These are phyloP conservation scores for Boechera retrofracta DNA, from an alignment of 345 rosid genomes.

Conservation along the genomic window DNA sequence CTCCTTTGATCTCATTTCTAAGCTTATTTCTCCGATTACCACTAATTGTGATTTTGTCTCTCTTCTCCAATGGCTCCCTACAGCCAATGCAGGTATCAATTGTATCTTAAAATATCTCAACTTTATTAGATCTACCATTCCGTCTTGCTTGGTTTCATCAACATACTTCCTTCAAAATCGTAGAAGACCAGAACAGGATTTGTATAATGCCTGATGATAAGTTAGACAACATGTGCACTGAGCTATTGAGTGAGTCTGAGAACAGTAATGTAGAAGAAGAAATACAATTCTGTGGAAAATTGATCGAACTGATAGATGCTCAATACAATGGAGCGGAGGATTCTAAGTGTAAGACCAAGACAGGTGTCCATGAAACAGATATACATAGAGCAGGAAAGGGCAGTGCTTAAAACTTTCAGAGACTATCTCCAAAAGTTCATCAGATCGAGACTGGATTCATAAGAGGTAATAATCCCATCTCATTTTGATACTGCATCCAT, in stretches of 20 bases:
- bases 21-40: too few species aligned
- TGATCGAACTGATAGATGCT: conserved; percentile 42
- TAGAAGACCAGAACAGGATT: conserved; percentile 21
- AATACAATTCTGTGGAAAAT: conserved; percentile 29
- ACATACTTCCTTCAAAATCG: neutral
- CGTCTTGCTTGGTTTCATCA: conserved; percentile 6
- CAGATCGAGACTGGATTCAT: conserved; percentile 26
- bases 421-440: conserved; percentile 48
- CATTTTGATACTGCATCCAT: neutral
- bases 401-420: conserved; percentile 50
- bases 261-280: conserved; percentile 26
- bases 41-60: too few species aligned
- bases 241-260: neutral
- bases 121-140: neutral
- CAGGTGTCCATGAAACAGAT: neutral
- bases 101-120: neutral
- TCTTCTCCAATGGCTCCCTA: neutral
- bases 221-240: conserved; percentile 6
- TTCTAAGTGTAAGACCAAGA: conserved; percentile 3
- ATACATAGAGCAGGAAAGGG: conserved; percentile 50
- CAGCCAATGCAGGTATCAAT: conserved; percentile 35
- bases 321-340: conserved; percentile 34
- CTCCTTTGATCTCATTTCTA: too few species aligned
- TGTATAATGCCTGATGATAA: conserved; percentile 20
- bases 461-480: conserved; percentile 39